Evolutionary conservation across 1,139 yeast genomes (phyloP).

Genomic region (Suhomyces coccinellae): DNA sequence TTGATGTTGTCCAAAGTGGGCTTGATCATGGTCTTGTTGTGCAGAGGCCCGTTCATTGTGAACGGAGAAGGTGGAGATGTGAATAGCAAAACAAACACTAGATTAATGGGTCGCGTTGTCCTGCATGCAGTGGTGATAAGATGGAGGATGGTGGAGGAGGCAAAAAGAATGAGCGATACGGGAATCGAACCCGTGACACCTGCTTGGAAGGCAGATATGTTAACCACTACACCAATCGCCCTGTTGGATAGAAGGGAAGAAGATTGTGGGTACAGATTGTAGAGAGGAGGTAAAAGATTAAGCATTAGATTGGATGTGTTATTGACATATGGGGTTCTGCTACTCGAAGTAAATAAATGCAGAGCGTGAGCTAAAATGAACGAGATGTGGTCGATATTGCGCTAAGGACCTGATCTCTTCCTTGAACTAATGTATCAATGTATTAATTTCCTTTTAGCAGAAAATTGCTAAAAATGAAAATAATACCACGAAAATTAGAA

Average conservation of each 20-base stretch:
- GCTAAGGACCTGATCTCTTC: no score
- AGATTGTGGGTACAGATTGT: not conserved
- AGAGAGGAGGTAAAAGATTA: not conserved
- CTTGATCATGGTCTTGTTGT: constrained; percentile 6
- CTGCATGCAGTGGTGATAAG: not conserved
- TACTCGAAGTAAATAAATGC: no score
- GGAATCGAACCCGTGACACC: constrained; percentile 82
- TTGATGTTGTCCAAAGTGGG: constrained; percentile 23
- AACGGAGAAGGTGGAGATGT: constrained; percentile 2
- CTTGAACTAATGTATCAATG: no score
- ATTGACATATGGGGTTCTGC: no score
- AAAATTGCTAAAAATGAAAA: no score
- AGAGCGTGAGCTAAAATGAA: no score
- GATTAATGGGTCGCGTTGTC: not conserved
- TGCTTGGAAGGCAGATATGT: constrained; percentile 74
- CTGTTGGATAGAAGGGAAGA: constrained; percentile 13
- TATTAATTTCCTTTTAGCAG: no score
- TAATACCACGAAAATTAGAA: no score
- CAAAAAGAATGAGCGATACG: constrained; percentile 62
- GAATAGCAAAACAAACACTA: constrained; percentile 1
- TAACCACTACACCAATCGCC: constrained; percentile 57
- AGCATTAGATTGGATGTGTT: no score
- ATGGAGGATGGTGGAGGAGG: not conserved
- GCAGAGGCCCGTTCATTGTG: constrained; percentile 4
- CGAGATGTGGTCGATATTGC: no score